Evolutionary conservation across 805 yeast genomes (phyloP).

Genomic region (Cyberlindnera bimundalis): DNA sequence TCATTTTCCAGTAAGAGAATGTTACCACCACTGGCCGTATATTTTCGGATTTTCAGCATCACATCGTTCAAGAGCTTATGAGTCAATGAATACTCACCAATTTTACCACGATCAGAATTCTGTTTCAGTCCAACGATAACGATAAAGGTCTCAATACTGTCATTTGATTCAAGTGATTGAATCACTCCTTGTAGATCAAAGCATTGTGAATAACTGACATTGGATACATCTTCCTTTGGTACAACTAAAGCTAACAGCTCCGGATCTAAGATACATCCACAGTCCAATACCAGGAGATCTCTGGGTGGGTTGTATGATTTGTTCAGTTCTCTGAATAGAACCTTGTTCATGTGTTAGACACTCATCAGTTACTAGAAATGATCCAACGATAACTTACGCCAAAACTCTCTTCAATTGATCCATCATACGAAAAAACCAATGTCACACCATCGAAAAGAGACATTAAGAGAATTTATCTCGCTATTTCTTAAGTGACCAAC

Average conservation of each 20-base stretch:
- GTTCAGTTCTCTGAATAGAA: neutral
- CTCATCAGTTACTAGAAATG: too few species aligned
- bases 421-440: too few species aligned
- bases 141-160: too few species aligned
- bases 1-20: conserved; percentile 8
- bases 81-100: neutral
- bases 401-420: too few species aligned
- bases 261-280: neutral
- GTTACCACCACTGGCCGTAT: neutral
- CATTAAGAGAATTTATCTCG: too few species aligned
- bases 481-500: too few species aligned
- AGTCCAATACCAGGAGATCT: conserved; percentile 4
- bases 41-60: conserved; percentile 4
- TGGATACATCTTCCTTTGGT: neutral
- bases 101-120: conserved; percentile 4
- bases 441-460: too few species aligned
- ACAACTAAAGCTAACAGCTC: conserved; percentile 3
- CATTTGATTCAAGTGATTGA: too few species aligned
- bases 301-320: neutral
- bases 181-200: conserved; percentile 9
- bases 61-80: conserved; percentile 8
- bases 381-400: too few species aligned
- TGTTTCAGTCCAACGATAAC: conserved; percentile 8
- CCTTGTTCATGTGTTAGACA: neutral
- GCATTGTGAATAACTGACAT: conserved; percentile 11